Conservation (phyloP, 768 basidiomycete genomes). For the Cyathus striatus region DNA sequence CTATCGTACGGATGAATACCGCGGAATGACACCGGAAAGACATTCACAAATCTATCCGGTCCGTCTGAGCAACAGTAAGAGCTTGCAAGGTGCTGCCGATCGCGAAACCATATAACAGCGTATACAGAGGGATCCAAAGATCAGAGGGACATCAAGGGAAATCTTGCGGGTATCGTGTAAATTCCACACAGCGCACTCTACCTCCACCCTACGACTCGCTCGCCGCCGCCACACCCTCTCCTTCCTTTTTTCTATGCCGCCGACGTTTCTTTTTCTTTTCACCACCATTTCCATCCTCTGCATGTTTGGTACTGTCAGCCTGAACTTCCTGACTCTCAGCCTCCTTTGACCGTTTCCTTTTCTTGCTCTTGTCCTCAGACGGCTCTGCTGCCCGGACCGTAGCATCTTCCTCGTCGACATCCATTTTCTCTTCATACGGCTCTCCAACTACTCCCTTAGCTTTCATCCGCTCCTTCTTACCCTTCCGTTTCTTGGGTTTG, state of each 20-base stretch:
- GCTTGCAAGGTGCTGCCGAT: too few relatives aligned
- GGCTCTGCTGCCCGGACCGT: slow-evolving; percentile 38
- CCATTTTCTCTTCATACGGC: slow-evolving; percentile 39
- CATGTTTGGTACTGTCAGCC: neutral
- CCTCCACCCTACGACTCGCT: too few relatives aligned
- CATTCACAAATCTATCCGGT: too few relatives aligned
- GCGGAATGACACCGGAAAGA: too few relatives aligned
- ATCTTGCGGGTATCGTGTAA: too few relatives aligned
- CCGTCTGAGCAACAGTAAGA: too few relatives aligned
- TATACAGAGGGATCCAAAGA: too few relatives aligned
- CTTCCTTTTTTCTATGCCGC: slow-evolving; percentile 15
- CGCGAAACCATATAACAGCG: too few relatives aligned
- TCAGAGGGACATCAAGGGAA: too few relatives aligned
- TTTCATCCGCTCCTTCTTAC: slow-evolving; percentile 65
- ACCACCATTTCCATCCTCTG: neutral
- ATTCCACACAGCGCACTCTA: too few relatives aligned
- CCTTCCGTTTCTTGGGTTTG: slow-evolving; percentile 56
- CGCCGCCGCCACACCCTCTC: slow-evolving; percentile 11
- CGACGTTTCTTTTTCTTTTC: slow-evolving; percentile 11
- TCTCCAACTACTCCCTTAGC: slow-evolving; percentile 30
- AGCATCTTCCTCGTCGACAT: slow-evolving; percentile 7
- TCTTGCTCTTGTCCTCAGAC: slow-evolving; percentile 28
- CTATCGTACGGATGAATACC: too few relatives aligned
- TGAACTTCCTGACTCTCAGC: slow-evolving; percentile 9
- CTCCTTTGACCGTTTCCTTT: slow-evolving; percentile 16